phyloP scores from a whole-genome alignment of 148 eudicot species.

The Cornus florida region DNA sequence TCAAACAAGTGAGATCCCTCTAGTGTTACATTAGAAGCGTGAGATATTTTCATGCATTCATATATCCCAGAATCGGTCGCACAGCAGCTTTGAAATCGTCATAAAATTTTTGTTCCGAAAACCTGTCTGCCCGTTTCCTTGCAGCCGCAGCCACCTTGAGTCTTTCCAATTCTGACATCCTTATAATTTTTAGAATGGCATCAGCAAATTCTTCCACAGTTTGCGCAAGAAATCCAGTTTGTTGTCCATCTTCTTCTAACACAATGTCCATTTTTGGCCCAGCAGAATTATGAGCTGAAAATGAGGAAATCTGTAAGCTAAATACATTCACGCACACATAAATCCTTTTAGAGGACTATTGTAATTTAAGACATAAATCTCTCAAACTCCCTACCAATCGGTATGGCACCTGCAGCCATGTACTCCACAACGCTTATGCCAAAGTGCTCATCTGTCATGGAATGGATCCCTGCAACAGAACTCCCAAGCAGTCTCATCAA shows the following conservation, averaged over 20 bases:
- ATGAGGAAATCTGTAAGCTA: constrained; percentile 4
- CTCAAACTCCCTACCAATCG: constrained; percentile 63
- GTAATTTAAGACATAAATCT: background rate
- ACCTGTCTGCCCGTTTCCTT: constrained; percentile 72
- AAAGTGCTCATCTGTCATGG: constrained; percentile 96
- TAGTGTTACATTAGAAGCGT: background rate
- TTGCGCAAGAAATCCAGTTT: constrained; percentile 75
- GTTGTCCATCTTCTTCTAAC: constrained; percentile 71
- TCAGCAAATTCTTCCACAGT: constrained; percentile 74
- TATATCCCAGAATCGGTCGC: constrained; percentile 43
- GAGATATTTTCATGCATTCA: background rate
- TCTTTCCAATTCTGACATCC: constrained; percentile 60
- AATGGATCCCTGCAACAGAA: constrained; percentile 82
- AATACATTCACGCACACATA: background rate
- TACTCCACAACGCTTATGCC: constrained; percentile 95
- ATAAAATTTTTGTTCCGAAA: constrained; percentile 79
- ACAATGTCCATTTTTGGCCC: constrained; percentile 99
- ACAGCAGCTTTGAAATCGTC: constrained; percentile 71
- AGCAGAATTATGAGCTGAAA: constrained; percentile 93
- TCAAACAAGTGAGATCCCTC: background rate
- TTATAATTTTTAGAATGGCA: constrained; percentile 54
- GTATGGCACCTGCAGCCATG: constrained; percentile 98
- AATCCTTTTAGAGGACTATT: background rate
- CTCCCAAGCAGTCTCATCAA: constrained; percentile 85
- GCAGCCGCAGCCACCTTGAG: constrained; percentile 85